A percentile compares a stretch with the other conserved stretches of the same genome.
Evolutionary conservation across 148 eudicot species (phyloP).

Genomic region (Arbutus unedo): DNA sequence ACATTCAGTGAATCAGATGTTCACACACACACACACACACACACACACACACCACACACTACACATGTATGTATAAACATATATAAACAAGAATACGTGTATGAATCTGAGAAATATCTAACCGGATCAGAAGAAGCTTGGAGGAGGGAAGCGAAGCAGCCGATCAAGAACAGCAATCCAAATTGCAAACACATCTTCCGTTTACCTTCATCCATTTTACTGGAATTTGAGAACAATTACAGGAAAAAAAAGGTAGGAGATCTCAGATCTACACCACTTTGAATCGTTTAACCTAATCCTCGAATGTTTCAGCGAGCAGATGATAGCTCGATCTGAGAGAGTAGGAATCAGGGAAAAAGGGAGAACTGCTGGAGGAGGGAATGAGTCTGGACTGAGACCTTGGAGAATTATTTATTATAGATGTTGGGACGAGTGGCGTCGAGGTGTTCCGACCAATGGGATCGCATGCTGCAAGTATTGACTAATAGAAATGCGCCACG

Average conservation of each 20-base stretch:
- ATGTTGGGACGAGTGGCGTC: constrained; percentile 2
- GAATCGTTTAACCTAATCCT: neutral
- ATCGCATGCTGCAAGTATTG: constrained; percentile 28
- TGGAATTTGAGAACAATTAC: neutral
- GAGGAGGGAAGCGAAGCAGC: constrained; percentile 43
- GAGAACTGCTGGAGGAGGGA: neutral
- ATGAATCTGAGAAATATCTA: constrained; percentile 15
- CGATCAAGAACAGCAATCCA: constrained; percentile 28
- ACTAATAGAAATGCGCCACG: constrained; percentile 31
- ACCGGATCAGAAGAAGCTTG: constrained; percentile 63
- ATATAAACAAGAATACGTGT: neutral
- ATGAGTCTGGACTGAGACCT: neutral
- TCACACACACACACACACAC: neutral
- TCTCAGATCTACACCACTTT: neutral
- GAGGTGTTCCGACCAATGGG: constrained; percentile 46
- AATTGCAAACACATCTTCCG: constrained; percentile 30
- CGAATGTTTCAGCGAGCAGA: neutral
- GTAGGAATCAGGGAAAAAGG: neutral
- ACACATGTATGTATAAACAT: neutral
- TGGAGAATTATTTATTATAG: neutral
- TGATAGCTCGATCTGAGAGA: neutral
- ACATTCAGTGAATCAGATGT: neutral
- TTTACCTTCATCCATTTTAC: constrained; percentile 40
- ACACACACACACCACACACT: neutral
- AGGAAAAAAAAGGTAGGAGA: neutral